Evolutionary conservation across 2,329 filamentous ascomycete genomes (phyloP), one percentile per base, ranked within the genome.

Genomic region (Aspergillus ibericus): DNA sequence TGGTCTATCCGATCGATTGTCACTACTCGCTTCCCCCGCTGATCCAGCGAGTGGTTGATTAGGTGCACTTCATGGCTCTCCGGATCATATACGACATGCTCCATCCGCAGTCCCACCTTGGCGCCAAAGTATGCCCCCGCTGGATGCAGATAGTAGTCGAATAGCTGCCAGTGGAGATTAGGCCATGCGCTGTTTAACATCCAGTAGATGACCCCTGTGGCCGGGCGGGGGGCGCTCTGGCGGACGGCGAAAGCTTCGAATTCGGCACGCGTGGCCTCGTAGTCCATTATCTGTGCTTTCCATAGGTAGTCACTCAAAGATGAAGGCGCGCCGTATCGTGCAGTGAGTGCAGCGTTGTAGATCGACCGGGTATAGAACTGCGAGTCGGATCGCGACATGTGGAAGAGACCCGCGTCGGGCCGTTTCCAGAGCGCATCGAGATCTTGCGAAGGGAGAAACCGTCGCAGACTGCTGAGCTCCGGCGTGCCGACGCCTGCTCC

Each of bases 161-260:
- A 87, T 5, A 87, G 71, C 54, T 85, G 84, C 86, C 86, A 89
- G 66, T 88, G 86, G 27, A 88, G 72, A 55, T 80, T 83, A 0
- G 86, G 86, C 85, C 85, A 88, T 0, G 85, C 86, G 47, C 82
- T 82, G 63, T 87, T 87, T 54, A 88, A 70, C 85, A 88, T 88
- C 86, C 86, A 88, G 73, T 88, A 88, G 15, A 88, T 82, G 0
- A 84, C 50, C 0, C 86, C 86, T 0, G 85, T 88, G 0, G 85
- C 84, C 0, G 84, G 82, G 3, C 81, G 74, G 1, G 73, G 68
- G 1, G 76, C 77, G 59, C 68, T 82, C 79, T 84, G 86, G 0
- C 77, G 74, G 2, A 81, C 74, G 0, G 80, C 75, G 65, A 82
- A 88, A 0, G 74, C 84, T 66, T 88, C 86, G 56, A 84, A 85